These are phyloP conservation scores for Lentinula aciculospora DNA, from an alignment of 768 basidiomycete species.

Conservation along the genomic window DNA sequence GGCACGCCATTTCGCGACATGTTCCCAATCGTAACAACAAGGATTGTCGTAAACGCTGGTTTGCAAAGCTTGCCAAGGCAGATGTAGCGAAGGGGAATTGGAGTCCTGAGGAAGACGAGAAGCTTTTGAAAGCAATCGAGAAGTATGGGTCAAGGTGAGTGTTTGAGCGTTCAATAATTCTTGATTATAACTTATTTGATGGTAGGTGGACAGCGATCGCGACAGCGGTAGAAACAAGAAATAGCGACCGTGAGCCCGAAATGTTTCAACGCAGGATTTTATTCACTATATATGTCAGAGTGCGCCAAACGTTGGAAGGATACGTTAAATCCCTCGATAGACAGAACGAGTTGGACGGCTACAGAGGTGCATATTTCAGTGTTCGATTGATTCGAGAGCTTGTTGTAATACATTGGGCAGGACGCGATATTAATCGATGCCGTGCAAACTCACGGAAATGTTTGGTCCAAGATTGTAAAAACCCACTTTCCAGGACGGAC, in stretches of 20 bases:
- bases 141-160: conserved; percentile 48
- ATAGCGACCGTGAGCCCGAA: conserved; percentile 17
- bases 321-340: conserved; percentile 21
- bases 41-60: conserved; percentile 18
- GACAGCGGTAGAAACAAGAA: conserved; percentile 18
- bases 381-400: no score
- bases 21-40: conserved; percentile 24
- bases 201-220: conserved; percentile 20
- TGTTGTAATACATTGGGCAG: conserved; percentile 7
- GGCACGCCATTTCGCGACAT: conserved; percentile 12
- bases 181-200: not conserved
- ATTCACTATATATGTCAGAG: conserved; percentile 11
- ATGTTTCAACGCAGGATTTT: not conserved
- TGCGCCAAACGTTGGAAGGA: conserved; percentile 25
- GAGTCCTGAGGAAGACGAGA: conserved; percentile 56
- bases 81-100: conserved; percentile 58
- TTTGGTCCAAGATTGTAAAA: conserved; percentile 23
- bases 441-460: conserved; percentile 19
- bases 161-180: not conserved
- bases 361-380: conserved; percentile 17
- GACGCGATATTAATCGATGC: conserved; percentile 18
- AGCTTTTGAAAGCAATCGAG: conserved; percentile 49
- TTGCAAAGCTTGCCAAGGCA: conserved; percentile 43
- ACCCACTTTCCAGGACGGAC: conserved; percentile 22
- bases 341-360: conserved; percentile 18